phyloP scores from a whole-genome alignment of 2,329 filamentous ascomycete genomes.

The Botryotinia globosa region DNA sequence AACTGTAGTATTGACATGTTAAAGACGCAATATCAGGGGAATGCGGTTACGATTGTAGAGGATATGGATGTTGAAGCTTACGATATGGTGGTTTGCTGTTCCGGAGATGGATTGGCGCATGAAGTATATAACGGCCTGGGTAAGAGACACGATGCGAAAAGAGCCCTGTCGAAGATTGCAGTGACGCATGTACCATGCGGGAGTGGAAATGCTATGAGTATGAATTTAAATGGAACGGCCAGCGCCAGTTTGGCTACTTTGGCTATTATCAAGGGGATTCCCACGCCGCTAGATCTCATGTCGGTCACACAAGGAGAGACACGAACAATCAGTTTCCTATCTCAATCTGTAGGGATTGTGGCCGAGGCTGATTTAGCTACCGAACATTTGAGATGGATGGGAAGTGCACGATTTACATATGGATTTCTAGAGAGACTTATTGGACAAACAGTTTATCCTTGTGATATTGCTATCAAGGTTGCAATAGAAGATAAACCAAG shows the following conservation, averaged over 20 bases:
- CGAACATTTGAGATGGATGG: conserved; percentile 92
- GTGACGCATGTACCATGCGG: conserved; percentile 88
- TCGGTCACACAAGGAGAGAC: conserved; percentile 79
- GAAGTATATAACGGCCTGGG: conserved; percentile 94
- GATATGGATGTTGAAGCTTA: conserved; percentile 74
- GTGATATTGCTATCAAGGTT: conserved; percentile 81
- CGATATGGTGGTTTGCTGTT: conserved; percentile 85
- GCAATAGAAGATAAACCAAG: conserved; percentile 72
- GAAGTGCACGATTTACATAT: conserved; percentile 76
- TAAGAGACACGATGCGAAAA: conserved; percentile 68
- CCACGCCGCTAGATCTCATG: conserved; percentile 80
- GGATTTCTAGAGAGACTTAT: conserved; percentile 78
- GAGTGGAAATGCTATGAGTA: conserved; percentile 89
- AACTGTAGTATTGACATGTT: conserved; percentile 73
- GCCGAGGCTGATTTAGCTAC: conserved; percentile 89
- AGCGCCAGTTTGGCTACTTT: conserved; percentile 74
- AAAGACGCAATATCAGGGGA: conserved; percentile 67
- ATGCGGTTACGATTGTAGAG: conserved; percentile 75
- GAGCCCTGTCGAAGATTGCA: conserved; percentile 72
- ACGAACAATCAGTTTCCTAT: conserved; percentile 81
- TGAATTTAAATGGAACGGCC: conserved; percentile 82
- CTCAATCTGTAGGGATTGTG: conserved; percentile 83
- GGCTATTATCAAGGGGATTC: conserved; percentile 80
- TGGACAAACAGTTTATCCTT: conserved; percentile 77
- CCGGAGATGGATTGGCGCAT: conserved; percentile 86